Percentiles rank a stretch among this genome's conserved stretches.
phyloP scores from a whole-genome alignment of 2,329 filamentous ascomycete genomes.

The Pseudofabraea citricarpa region DNA sequence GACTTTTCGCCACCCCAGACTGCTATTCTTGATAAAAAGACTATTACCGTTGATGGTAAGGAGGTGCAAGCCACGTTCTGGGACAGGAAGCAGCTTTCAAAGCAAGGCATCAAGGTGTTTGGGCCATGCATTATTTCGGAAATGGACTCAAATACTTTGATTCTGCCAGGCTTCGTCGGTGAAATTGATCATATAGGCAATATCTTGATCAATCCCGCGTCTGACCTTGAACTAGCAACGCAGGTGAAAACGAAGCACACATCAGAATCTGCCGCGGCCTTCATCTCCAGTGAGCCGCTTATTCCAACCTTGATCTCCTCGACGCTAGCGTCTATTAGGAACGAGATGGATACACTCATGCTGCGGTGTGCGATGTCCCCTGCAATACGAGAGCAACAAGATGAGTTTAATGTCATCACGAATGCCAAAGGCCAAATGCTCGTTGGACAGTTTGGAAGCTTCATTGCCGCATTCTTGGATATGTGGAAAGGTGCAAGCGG shows the following conservation, averaged over 20 bases:
- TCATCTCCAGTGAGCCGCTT: slow-evolving; percentile 34
- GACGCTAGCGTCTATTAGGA: slow-evolving; percentile 39
- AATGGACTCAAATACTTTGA: slow-evolving; percentile 47
- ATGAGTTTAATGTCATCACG: slow-evolving; percentile 49
- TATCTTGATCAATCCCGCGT: slow-evolving; percentile 38
- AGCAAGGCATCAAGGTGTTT: slow-evolving; percentile 33
- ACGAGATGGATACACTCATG: slow-evolving; percentile 47
- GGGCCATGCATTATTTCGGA: slow-evolving; percentile 44
- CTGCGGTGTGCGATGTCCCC: slow-evolving; percentile 46
- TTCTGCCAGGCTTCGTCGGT: slow-evolving; percentile 40
- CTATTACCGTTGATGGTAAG: slow-evolving; percentile 35
- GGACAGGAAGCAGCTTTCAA: slow-evolving; percentile 36
- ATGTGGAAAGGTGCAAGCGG: slow-evolving; percentile 33
- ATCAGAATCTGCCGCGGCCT: slow-evolving; percentile 25
- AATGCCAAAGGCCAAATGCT: slow-evolving; percentile 43
- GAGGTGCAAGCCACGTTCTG: slow-evolving; percentile 37
- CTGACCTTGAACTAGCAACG: slow-evolving; percentile 29
- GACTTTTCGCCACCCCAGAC: slow-evolving; percentile 26
- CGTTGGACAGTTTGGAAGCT: slow-evolving; percentile 45
- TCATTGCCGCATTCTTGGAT: slow-evolving; percentile 41
- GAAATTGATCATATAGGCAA: slow-evolving; percentile 43
- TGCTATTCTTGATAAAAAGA: slow-evolving; percentile 33
- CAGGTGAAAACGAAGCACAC: slow-evolving; percentile 18
- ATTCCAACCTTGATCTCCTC: slow-evolving; percentile 40
- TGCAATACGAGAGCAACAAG: slow-evolving; percentile 45